These are phyloP conservation scores for Didymella keratinophila DNA, from an alignment of 2,329 filamentous ascomycete species.

Conservation along the genomic window DNA sequence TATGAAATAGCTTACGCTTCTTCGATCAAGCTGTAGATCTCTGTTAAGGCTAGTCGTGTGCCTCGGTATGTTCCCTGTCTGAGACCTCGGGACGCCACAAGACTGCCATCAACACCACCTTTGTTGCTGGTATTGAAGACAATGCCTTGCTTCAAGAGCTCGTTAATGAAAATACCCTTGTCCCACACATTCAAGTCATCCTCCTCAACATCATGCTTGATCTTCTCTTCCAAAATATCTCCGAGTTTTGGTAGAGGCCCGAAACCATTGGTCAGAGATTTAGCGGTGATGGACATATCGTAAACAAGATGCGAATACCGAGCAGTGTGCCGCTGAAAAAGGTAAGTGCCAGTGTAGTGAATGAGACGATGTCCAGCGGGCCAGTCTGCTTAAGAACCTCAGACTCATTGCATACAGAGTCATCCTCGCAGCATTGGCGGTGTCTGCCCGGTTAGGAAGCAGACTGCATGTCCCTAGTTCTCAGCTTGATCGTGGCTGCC, in stretches of 20 bases:
- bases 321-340: background rate
- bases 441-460: background rate
- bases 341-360: background rate
- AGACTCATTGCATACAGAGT: background rate
- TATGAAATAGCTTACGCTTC: slow-evolving; percentile 8
- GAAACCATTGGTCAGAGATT: slow-evolving; percentile 3
- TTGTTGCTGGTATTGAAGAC: slow-evolving; percentile 1
- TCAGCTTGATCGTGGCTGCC: slow-evolving; percentile 4
- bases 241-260: slow-evolving; percentile 5
- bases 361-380: background rate
- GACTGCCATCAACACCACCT: slow-evolving; percentile 3
- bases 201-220: slow-evolving; percentile 14
- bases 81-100: slow-evolving; percentile 4
- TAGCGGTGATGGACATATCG: slow-evolving; percentile 11
- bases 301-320: background rate
- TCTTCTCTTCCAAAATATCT: slow-evolving; percentile 6
- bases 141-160: slow-evolving; percentile 18
- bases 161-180: slow-evolving; percentile 17
- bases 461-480: background rate
- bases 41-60: slow-evolving; percentile 15
- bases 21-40: slow-evolving; percentile 17
- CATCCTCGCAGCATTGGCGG: background rate
- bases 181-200: slow-evolving; percentile 18
- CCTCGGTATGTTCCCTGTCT: slow-evolving; percentile 17
- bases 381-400: background rate